Evolutionary conservation across 2,329 filamentous ascomycete genomes (phyloP).

Genomic region (Pseudogymnoascus sp.): DNA sequence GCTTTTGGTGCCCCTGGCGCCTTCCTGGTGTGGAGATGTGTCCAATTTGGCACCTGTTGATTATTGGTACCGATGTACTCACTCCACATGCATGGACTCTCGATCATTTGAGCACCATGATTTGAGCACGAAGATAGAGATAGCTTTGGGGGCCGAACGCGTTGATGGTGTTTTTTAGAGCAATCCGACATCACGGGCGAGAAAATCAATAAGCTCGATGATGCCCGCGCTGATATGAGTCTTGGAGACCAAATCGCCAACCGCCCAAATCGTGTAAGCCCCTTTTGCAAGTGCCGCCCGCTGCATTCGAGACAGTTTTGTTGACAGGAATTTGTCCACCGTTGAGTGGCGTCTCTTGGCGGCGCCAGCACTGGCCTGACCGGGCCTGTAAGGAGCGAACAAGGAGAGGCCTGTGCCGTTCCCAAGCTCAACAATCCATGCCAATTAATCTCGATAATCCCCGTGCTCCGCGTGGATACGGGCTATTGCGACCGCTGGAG

Average conservation of each 20-base stretch:
- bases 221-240: background rate
- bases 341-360: conserved; percentile 4
- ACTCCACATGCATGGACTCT: conserved; percentile 3
- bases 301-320: conserved; percentile 4
- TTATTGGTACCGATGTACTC: conserved; percentile 8
- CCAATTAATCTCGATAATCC: conserved; percentile 7
- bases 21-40: conserved; percentile 7
- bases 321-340: conserved; percentile 4
- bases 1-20: background rate
- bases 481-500: background rate
- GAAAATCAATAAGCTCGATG: background rate
- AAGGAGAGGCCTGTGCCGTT: background rate
- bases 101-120: background rate
- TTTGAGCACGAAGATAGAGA: background rate
- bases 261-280: background rate
- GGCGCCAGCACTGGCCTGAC: background rate
- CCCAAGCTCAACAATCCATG: background rate
- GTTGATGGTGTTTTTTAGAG: background rate
- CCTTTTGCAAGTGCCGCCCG: background rate
- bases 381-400: background rate
- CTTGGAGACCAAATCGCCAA: background rate
- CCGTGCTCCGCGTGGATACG: background rate
- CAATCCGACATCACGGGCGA: background rate
- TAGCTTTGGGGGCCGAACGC: conserved; percentile 1
- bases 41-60: conserved; percentile 7